These are phyloP conservation scores for Hymenoscyphus albidus DNA, from an alignment of 2,329 filamentous ascomycete genomes.

Conservation along the genomic window DNA sequence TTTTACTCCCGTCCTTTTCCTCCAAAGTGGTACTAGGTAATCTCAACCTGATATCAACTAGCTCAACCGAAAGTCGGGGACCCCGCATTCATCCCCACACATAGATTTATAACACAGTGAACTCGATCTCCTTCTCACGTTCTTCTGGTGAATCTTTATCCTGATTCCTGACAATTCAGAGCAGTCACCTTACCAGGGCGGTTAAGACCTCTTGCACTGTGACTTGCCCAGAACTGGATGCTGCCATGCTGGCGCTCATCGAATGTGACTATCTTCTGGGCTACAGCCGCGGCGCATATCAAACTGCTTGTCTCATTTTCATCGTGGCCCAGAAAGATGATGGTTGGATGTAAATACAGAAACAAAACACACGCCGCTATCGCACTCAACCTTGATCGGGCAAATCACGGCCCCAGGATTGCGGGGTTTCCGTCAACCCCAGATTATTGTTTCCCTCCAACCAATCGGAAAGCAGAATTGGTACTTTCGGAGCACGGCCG, in stretches of 20 bases:
- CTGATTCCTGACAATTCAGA: neutral
- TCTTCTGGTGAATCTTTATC: constrained; percentile 1
- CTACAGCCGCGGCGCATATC: neutral
- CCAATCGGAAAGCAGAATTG: neutral
- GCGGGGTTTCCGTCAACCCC: neutral
- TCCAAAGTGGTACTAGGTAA: neutral
- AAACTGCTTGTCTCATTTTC: neutral
- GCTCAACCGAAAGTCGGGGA: neutral
- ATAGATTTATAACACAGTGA: neutral
- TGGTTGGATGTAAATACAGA: neutral
- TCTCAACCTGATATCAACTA: neutral
- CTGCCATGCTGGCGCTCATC: neutral
- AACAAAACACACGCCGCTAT: neutral
- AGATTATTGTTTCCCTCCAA: neutral
- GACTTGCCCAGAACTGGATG: neutral
- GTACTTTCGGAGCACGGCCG: neutral
- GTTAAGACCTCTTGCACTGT: constrained; percentile 2
- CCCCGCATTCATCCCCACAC: neutral
- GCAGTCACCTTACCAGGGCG: neutral
- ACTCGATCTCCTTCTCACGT: neutral
- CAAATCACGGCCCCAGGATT: neutral
- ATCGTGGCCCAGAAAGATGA: neutral
- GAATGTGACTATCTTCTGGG: neutral
- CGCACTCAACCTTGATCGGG: neutral
- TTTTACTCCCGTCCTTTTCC: neutral